Conservation (phyloP, 345 rosid genomes). For the Citrus hindsii region DNA sequence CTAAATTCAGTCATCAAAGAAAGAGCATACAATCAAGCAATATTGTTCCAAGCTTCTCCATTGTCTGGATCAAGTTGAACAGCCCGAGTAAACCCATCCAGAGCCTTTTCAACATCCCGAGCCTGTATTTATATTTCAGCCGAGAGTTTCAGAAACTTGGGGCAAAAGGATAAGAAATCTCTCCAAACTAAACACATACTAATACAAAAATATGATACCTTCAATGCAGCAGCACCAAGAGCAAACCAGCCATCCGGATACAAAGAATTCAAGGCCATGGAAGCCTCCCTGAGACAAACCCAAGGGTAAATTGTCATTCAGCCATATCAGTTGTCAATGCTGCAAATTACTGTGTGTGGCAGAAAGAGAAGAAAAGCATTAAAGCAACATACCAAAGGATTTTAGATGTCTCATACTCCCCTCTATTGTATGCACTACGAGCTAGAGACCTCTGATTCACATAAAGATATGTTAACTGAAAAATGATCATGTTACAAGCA, state of each 20-base stretch:
- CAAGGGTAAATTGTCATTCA: slow-evolving; percentile 13
- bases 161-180: not conserved
- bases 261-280: slow-evolving; percentile 86
- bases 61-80: slow-evolving; percentile 98
- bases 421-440: slow-evolving; percentile 79
- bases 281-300: slow-evolving; percentile 67
- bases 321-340: slow-evolving; percentile 14
- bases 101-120: slow-evolving; percentile 80
- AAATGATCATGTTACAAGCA: slow-evolving; percentile 8
- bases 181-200: not conserved
- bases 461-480: slow-evolving; percentile 12
- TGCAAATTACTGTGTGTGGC: not conserved
- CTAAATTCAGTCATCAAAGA: too few relatives aligned
- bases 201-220: slow-evolving; percentile 41
- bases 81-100: slow-evolving; percentile 81
- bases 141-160: slow-evolving; percentile 12
- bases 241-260: slow-evolving; percentile 99
- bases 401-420: slow-evolving; percentile 24
- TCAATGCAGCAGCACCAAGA: slow-evolving; percentile 93
- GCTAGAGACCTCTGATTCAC: slow-evolving; percentile 77
- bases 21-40: slow-evolving; percentile 76
- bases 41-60: slow-evolving; percentile 98
- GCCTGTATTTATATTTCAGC: slow-evolving; percentile 43
- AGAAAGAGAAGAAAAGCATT: not conserved
- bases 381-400: slow-evolving; percentile 21